Evolutionary conservation across 73 alveolate genomes (phyloP), one percentile per base, ranked within the genome.

Genomic region (Blepharisma stoltei): DNA sequence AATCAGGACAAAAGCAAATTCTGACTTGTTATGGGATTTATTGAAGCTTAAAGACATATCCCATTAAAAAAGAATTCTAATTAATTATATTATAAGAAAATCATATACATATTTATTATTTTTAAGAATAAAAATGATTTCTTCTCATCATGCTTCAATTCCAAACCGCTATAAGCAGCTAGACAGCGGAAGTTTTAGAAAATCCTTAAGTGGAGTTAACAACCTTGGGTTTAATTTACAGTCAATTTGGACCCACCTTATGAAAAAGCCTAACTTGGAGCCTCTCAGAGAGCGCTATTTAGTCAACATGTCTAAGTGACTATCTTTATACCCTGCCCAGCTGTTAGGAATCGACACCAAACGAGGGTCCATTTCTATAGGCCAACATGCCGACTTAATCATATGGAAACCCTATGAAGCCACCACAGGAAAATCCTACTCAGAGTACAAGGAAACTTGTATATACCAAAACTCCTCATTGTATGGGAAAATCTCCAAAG

Each of bases 21-120:
- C 66, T 52, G 23, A 52, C 23, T 52, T 52, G 66, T 20, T 52
- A 20, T 52, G 66, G 66, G 66, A 52, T 52, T 52, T 52, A 52
- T 52, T 52, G 66, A 52, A 52, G 66, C n/a, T 52, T 52, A 52
- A 52, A 52, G 66, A 20, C 4, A 52, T n/a, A n/a, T n/a, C n/a
- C n/a, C n/a, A n/a, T n/a, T n/a, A n/a, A n/a, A n/a, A n/a, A n/a
- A n/a, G n/a, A n/a, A n/a, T n/a, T n/a, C n/a, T n/a, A n/a, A n/a
- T n/a, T n/a, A n/a, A n/a, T n/a, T n/a, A n/a, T n/a, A n/a, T n/a
- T n/a, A n/a, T n/a, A n/a, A n/a, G n/a, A n/a, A n/a, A n/a, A n/a
- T n/a, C n/a, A n/a, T n/a, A n/a, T n/a, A n/a, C n/a, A n/a, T n/a
- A n/a, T n/a, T n/a, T n/a, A n/a, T n/a, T n/a, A n/a, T n/a, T n/a